Conservation (phyloP, 2,329 filamentous ascomycete species). For the Fusarium pseudocircinatum region DNA sequence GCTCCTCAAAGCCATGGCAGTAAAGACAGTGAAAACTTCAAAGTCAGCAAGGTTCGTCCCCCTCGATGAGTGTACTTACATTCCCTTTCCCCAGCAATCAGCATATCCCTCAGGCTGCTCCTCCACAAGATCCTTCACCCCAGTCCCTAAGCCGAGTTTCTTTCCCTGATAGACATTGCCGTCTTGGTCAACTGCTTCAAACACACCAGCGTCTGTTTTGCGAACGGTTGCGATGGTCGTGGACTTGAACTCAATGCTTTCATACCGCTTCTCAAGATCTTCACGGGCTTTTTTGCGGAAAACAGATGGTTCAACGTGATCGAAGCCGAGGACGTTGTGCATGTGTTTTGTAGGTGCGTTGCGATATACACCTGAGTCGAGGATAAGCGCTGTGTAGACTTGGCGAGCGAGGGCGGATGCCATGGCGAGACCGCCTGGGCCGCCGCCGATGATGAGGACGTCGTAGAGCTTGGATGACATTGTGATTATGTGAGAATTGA, state of each 20-base stretch:
- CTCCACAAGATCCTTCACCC: conserved; percentile 61
- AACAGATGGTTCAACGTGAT: conserved; percentile 49
- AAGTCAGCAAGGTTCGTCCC: not conserved
- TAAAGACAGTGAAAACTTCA: conserved; percentile 65
- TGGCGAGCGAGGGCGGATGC: conserved; percentile 60
- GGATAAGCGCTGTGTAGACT: conserved; percentile 56
- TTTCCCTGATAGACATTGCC: conserved; percentile 57
- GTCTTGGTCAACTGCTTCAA: conserved; percentile 52
- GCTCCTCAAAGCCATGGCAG: conserved; percentile 69
- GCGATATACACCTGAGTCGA: conserved; percentile 62
- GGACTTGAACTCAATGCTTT: conserved; percentile 47
- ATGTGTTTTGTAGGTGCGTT: conserved; percentile 59
- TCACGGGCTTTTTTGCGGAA: conserved; percentile 49
- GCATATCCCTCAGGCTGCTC: conserved; percentile 61
- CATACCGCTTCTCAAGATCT: conserved; percentile 50
- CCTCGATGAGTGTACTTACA: conserved; percentile 49
- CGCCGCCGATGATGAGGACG: conserved; percentile 63
- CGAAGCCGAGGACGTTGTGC: conserved; percentile 56
- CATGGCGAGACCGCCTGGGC: conserved; percentile 60
- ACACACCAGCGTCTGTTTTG: conserved; percentile 44
- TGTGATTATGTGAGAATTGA: accelerated
- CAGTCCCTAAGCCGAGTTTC: conserved; percentile 66
- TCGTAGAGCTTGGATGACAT: conserved; percentile 52
- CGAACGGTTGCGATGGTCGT: conserved; percentile 42
- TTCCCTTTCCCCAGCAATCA: conserved; percentile 63